A percentile compares a stretch with the other conserved stretches of the same genome.
Conservation (phyloP, 441 rosid genomes). For the Pelargonium exstipulatum region DNA sequence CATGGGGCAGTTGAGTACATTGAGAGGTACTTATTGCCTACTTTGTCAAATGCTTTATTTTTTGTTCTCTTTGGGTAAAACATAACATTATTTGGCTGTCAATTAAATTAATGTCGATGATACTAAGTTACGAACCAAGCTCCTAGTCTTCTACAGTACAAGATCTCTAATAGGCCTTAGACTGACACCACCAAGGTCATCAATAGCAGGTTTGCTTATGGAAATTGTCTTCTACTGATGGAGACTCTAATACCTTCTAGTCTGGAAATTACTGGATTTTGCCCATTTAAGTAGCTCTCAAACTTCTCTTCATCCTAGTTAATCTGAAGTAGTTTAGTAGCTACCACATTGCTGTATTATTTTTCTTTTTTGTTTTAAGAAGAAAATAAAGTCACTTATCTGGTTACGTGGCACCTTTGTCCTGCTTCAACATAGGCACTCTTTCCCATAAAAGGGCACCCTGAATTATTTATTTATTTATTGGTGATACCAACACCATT, state of each 20-base stretch:
- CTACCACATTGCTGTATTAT: not conserved
- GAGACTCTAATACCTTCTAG: not conserved
- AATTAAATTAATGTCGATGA: not conserved
- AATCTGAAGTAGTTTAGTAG: not conserved
- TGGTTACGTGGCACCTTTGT: too few relatives aligned
- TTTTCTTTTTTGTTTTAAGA: too few relatives aligned
- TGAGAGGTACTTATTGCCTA: constrained; percentile 45
- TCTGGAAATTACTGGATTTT: not conserved
- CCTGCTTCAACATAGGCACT: too few relatives aligned
- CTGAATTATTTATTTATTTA: too few relatives aligned
- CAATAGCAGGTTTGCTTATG: not conserved
- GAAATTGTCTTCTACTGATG: not conserved
- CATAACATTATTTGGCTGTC: not conserved
- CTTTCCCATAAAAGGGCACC: too few relatives aligned
- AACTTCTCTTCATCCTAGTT: not conserved
- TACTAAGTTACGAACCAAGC: not conserved
- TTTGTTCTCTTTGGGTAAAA: constrained; percentile 10
- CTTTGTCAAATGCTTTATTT: not conserved
- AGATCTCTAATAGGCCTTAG: not conserved
- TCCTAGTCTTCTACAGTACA: too few relatives aligned
- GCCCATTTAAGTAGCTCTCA: not conserved
- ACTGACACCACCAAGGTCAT: not conserved
- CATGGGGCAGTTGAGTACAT: constrained; percentile 92
- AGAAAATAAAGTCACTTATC: too few relatives aligned
- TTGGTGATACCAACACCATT: too few relatives aligned